These are phyloP conservation scores for Ceriops decandra DNA, from an alignment of 345 rosid genomes.

Conservation along the genomic window DNA sequence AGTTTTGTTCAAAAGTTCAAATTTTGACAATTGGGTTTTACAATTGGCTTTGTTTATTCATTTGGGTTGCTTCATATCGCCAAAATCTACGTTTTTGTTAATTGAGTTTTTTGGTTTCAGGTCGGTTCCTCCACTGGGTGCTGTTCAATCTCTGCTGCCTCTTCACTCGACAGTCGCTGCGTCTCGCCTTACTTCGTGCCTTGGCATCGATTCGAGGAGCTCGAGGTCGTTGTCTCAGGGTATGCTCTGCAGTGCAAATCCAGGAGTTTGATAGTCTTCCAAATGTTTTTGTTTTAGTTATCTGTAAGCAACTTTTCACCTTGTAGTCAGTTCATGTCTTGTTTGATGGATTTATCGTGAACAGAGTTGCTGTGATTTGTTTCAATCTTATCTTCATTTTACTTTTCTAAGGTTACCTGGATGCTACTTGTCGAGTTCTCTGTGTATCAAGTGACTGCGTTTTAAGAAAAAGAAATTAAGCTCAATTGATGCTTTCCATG, in stretches of 20 bases:
- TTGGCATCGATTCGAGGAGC: slow-evolving; percentile 65
- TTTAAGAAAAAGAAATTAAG: too few species aligned
- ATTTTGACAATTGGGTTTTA: neutral
- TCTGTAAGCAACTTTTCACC: slow-evolving; percentile 59
- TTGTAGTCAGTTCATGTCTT: slow-evolving; percentile 2
- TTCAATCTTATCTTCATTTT: neutral
- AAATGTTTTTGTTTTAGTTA: slow-evolving; percentile 50
- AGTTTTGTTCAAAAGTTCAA: neutral
- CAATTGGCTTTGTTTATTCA: neutral
- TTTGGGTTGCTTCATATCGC: slow-evolving; percentile 7
- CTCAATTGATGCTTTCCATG: too few species aligned
- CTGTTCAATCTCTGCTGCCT: slow-evolving; percentile 79
- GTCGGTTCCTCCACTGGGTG: slow-evolving; percentile 58
- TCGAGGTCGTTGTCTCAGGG: slow-evolving; percentile 97
- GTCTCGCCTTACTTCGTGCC: slow-evolving; percentile 85
- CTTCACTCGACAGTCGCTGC: slow-evolving; percentile 75
- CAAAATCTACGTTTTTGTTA: neutral
- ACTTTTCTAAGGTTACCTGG: too few species aligned
- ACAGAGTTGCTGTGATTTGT: neutral
- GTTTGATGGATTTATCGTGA: slow-evolving; percentile 4
- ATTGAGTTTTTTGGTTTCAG: slow-evolving; percentile 36
- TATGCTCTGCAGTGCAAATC: slow-evolving; percentile 93
- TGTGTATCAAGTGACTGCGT: too few species aligned
- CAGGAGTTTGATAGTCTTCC: slow-evolving; percentile 83
- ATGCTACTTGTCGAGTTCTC: too few species aligned